Conservation (phyloP, 768 basidiomycete species). For the Mycena rebaudengoi region DNA sequence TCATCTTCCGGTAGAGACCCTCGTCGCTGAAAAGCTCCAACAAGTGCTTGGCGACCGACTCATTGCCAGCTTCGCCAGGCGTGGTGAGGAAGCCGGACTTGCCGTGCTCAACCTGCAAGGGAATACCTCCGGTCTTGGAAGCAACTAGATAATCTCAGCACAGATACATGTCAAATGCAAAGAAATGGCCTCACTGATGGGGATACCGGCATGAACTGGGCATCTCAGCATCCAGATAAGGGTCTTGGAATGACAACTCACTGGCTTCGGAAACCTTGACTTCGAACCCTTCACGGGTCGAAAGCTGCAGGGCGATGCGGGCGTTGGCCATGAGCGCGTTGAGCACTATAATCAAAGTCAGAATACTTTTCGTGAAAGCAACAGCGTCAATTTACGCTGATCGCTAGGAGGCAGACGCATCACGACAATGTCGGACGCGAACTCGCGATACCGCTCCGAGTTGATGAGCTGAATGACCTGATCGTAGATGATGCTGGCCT, state of each 20-base stretch:
- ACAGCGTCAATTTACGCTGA: slow-evolving; percentile 80
- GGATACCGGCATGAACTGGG: slow-evolving; percentile 82
- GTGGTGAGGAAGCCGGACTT: slow-evolving; percentile 88
- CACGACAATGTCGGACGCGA: slow-evolving; percentile 72
- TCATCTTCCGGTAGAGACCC: slow-evolving; percentile 67
- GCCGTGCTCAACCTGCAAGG: slow-evolving; percentile 88
- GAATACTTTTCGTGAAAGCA: not conserved
- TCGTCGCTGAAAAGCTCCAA: slow-evolving; percentile 82
- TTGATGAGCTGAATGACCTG: slow-evolving; percentile 70
- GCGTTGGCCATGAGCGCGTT: slow-evolving; percentile 91
- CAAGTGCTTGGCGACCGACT: slow-evolving; percentile 77
- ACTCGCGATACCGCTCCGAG: slow-evolving; percentile 59
- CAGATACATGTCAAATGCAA: no score
- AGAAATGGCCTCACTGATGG: no score
- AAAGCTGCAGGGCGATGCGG: slow-evolving; percentile 90
- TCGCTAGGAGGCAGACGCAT: slow-evolving; percentile 87
- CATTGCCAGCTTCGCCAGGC: slow-evolving; percentile 68
- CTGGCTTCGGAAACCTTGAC: slow-evolving; percentile 95
- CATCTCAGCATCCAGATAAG: not conserved
- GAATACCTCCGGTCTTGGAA: slow-evolving; percentile 89
- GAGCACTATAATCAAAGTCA: slow-evolving; percentile 59
- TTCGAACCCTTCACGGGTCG: slow-evolving; percentile 95
- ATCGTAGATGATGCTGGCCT: slow-evolving; percentile 85
- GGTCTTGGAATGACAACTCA: not conserved
- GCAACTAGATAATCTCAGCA: no score